A percentile compares a stretch with the other conserved stretches of the same genome.
Conservation (phyloP, 192 early-diverging fungal genomes). For the Oehlia diaphana region DNA sequence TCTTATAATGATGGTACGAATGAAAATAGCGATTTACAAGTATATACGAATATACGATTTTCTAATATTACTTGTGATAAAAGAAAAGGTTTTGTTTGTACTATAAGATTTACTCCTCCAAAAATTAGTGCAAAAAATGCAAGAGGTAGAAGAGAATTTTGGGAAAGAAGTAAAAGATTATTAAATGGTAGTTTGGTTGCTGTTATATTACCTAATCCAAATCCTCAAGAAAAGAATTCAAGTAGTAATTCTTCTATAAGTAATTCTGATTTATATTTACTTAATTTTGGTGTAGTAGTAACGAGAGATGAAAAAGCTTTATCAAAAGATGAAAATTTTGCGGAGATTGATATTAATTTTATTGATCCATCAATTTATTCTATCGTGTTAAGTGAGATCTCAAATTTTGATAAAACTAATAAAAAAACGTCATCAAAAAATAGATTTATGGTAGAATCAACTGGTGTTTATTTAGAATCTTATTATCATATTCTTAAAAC, state of each 20-base stretch:
- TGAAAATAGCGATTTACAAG: background rate
- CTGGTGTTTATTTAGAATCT: conserved; percentile 36
- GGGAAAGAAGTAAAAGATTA: conserved; percentile 1
- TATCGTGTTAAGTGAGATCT: conserved; percentile 23
- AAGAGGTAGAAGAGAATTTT: background rate
- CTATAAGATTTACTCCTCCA: background rate
- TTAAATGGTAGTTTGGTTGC: conserved; percentile 40
- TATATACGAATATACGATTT: background rate
- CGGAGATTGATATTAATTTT: conserved; percentile 35
- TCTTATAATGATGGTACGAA: too few relatives aligned
- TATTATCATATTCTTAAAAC: conserved; percentile 40
- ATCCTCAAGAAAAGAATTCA: too few relatives aligned
- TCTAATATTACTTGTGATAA: background rate
- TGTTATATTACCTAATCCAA: conserved; percentile 29
- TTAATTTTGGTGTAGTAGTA: conserved; percentile 40
- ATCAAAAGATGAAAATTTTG: conserved; percentile 16
- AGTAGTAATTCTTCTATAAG: background rate
- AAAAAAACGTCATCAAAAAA: background rate
- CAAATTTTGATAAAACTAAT: too few relatives aligned
- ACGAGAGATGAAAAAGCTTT: conserved; percentile 32
- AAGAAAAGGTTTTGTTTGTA: background rate
- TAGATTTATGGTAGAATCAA: conserved; percentile 43
- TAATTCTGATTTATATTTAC: background rate
- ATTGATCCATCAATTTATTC: conserved; percentile 33
- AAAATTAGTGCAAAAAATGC: background rate